Percentiles rank a stretch among this genome's conserved stretches.
Evolutionary conservation across 768 basidiomycete species (phyloP).

Genomic region (Epithele typhae): DNA sequence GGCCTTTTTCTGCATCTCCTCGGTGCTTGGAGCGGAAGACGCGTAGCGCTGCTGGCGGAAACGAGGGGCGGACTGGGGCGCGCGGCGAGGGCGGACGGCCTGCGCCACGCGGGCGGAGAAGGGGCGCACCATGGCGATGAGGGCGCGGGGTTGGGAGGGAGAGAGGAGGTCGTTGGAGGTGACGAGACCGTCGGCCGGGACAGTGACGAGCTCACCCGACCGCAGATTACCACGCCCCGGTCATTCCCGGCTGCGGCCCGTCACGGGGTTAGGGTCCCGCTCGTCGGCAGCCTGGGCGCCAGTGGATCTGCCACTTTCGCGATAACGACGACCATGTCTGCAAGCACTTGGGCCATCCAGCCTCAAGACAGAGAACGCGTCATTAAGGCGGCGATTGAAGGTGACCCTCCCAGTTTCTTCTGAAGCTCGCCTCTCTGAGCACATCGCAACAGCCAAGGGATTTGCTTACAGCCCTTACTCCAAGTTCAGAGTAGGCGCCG

Average conservation of each 20-base stretch:
- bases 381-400: slow-evolving; percentile 57
- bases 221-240: slow-evolving; percentile 16
- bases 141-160: slow-evolving; percentile 7
- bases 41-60: slow-evolving; percentile 22
- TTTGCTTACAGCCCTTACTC: slow-evolving; percentile 82
- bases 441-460: slow-evolving; percentile 48
- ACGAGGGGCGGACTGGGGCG: slow-evolving; percentile 11
- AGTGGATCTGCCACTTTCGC: no score
- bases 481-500: slow-evolving; percentile 90
- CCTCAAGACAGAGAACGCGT: slow-evolving; percentile 42
- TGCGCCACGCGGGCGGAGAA: slow-evolving; percentile 20
- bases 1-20: slow-evolving; percentile 62
- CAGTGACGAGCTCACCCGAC: slow-evolving; percentile 19
- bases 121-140: slow-evolving; percentile 21
- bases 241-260: slow-evolving; percentile 1
- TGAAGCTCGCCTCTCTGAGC: not conserved
- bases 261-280: not conserved
- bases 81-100: slow-evolving; percentile 19
- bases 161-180: slow-evolving; percentile 5
- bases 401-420: no score
- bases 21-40: slow-evolving; percentile 28
- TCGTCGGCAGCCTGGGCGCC: not conserved
- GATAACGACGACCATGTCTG: slow-evolving; percentile 14
- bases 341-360: slow-evolving; percentile 28
- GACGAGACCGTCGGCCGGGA: slow-evolving; percentile 15